These are phyloP conservation scores for Daldinia eschscholtzii DNA, from an alignment of 2,329 filamentous ascomycete species.

Conservation along the genomic window DNA sequence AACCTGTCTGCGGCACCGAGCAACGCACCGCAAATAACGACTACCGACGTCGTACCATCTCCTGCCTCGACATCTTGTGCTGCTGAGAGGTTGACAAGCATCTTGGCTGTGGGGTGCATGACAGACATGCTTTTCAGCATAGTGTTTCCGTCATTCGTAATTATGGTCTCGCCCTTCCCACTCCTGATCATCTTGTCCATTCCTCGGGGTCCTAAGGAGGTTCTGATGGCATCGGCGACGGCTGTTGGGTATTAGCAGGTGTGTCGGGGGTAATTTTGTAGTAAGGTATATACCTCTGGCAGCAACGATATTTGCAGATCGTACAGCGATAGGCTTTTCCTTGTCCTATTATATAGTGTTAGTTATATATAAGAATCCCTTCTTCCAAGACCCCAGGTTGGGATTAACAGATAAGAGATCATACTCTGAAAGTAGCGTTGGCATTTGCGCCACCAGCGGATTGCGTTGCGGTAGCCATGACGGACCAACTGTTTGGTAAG, in stretches of 20 bases:
- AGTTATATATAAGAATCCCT: conserved; percentile 29
- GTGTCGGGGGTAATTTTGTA: conserved; percentile 40
- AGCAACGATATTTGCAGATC: conserved; percentile 95
- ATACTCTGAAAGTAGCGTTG: conserved; percentile 70
- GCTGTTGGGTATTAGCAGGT: conserved; percentile 66
- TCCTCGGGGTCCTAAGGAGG: conserved; percentile 92
- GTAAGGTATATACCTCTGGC: conserved; percentile 78
- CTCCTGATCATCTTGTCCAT: conserved; percentile 99
- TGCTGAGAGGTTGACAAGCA: conserved; percentile 96
- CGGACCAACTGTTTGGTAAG: conserved; percentile 29
- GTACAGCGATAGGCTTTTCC: conserved; percentile 98
- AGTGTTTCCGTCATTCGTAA: conserved; percentile 99
- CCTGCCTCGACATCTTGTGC: conserved; percentile 98
- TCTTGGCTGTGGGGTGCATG: conserved; percentile 99
- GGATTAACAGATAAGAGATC: conserved; percentile 50
- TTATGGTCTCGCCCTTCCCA: conserved; percentile 96
- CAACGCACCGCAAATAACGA: conserved; percentile 96
- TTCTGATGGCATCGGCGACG: conserved; percentile 97
- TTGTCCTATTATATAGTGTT: conserved; percentile 70
- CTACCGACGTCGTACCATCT: conserved; percentile 97
- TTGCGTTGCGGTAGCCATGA: conserved; percentile 62
- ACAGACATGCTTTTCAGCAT: conserved; percentile 99
- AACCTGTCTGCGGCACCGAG: conserved; percentile 93
- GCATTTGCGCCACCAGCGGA: conserved; percentile 55
- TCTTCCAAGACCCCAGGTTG: conserved; percentile 12